Conservation (phyloP, 176 grass and related monocot genomes). For the Thinopyrum elongatum region DNA sequence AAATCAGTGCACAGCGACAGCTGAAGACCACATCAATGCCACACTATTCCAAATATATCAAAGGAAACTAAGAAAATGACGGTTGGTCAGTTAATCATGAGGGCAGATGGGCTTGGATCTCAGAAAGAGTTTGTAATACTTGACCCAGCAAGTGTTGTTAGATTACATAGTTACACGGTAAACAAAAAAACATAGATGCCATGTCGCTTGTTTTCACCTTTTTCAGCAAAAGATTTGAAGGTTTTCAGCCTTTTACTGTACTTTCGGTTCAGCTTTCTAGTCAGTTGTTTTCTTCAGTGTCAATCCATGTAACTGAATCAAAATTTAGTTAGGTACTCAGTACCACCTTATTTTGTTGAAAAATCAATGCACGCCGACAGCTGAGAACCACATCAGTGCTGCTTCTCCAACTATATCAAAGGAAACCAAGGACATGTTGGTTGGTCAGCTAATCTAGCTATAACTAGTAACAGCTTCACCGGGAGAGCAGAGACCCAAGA, state of each 20-base stretch:
- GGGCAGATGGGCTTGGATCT: background rate
- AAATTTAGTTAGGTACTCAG: background rate
- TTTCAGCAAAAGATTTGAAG: background rate
- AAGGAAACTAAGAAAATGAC: too few species aligned
- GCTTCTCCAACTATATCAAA: background rate
- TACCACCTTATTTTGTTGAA: background rate
- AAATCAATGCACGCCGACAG: background rate
- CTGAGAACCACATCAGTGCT: background rate
- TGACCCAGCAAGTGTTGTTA: background rate
- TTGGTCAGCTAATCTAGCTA: background rate
- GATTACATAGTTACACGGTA: background rate
- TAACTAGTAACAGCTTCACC: background rate
- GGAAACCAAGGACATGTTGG: background rate
- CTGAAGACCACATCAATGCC: too few species aligned
- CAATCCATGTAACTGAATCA: background rate
- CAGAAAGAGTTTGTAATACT: background rate
- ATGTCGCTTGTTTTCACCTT: background rate
- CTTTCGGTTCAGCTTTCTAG: background rate
- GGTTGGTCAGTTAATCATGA: background rate
- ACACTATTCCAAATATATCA: too few species aligned
- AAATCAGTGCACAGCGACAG: too few species aligned
- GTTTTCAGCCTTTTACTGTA: background rate
- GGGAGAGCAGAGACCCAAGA: background rate
- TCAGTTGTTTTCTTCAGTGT: background rate
- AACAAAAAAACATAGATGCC: background rate